Evolutionary conservation across 441 rosid species (phyloP).

Genomic region (Melianthus villosus): DNA sequence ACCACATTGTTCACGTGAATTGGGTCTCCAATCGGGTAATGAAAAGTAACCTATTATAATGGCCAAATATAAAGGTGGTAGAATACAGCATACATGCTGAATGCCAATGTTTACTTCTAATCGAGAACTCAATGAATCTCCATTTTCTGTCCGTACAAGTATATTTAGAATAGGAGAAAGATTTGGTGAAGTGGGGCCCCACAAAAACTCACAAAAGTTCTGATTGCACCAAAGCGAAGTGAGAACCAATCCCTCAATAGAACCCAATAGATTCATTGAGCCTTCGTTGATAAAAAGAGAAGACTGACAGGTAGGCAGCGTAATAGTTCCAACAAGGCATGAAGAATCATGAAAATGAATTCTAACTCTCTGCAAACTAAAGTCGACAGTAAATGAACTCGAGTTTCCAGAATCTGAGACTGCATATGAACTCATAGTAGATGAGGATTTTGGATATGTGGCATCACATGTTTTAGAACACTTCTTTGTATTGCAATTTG

Average conservation of each 20-base stretch:
- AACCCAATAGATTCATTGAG: slow-evolving; percentile 47
- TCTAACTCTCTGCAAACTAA: slow-evolving; percentile 32
- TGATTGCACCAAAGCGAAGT: slow-evolving; percentile 57
- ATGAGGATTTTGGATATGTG: slow-evolving; percentile 11
- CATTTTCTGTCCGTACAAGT: slow-evolving; percentile 39
- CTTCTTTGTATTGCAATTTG: slow-evolving; percentile 19
- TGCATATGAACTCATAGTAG: slow-evolving; percentile 12
- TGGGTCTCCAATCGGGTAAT: slow-evolving; percentile 60
- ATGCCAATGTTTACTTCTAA: slow-evolving; percentile 73
- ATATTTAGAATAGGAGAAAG: slow-evolving; percentile 53
- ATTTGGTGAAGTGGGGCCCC: slow-evolving; percentile 51
- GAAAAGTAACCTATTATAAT: slow-evolving; percentile 76
- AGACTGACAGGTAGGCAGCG: slow-evolving; percentile 33
- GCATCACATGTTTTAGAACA: slow-evolving; percentile 12
- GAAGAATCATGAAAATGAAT: slow-evolving; percentile 85
- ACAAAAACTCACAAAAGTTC: slow-evolving; percentile 36
- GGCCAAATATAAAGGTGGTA: slow-evolving; percentile 62
- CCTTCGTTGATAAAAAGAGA: slow-evolving; percentile 31
- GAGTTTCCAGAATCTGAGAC: slow-evolving; percentile 13
- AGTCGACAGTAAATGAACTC: slow-evolving; percentile 24
- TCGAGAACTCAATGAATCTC: slow-evolving; percentile 27
- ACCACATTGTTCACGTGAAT: slow-evolving; percentile 21
- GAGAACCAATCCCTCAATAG: slow-evolving; percentile 51
- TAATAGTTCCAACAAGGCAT: slow-evolving; percentile 52
- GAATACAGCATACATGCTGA: slow-evolving; percentile 68